A percentile compares a stretch with the other conserved stretches of the same genome.
Conservation (phyloP, 1,284 basidiomycete genomes). For the Schizopora paradoxa region DNA sequence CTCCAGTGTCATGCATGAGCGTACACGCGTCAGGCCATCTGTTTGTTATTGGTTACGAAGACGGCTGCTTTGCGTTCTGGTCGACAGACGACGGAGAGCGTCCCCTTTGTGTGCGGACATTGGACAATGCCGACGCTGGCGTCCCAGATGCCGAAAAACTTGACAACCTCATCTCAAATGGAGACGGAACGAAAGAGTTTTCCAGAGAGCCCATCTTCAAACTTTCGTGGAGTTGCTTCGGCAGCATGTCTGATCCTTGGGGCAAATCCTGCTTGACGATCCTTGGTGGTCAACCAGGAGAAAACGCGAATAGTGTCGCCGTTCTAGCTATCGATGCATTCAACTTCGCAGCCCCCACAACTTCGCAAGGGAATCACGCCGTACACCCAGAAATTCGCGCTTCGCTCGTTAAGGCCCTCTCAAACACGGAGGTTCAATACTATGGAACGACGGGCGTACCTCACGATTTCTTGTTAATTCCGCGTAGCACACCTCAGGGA, state of each 20-base stretch:
- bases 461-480: conserved; percentile 78
- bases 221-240: conserved; percentile 76
- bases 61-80: conserved; percentile 88
- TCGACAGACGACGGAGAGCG: conserved; percentile 75
- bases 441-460: conserved; percentile 58
- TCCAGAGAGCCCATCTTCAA: conserved; percentile 80
- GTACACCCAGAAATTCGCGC: conserved; percentile 51
- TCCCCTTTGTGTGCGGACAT: conserved; percentile 74
- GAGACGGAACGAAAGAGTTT: conserved; percentile 16
- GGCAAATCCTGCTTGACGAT: conserved; percentile 72
- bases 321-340: conserved; percentile 71
- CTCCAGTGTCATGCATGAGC: conserved; percentile 66
- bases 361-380: conserved; percentile 27
- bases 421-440: conserved; percentile 50
- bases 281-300: conserved; percentile 65
- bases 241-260: conserved; percentile 45
- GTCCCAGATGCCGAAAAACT: conserved; percentile 42
- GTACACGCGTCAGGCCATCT: conserved; percentile 68
- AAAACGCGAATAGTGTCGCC: conserved; percentile 61
- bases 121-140: conserved; percentile 53
- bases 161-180: conserved; percentile 36
- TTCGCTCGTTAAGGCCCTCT: conserved; percentile 62
- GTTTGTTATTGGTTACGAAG: conserved; percentile 72
- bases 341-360: conserved; percentile 46
- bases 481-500: conserved; percentile 70